Base-by-base conservation (phyloP, 495 filamentous ascomycete species). In the Penicillium alfredii region DNA sequence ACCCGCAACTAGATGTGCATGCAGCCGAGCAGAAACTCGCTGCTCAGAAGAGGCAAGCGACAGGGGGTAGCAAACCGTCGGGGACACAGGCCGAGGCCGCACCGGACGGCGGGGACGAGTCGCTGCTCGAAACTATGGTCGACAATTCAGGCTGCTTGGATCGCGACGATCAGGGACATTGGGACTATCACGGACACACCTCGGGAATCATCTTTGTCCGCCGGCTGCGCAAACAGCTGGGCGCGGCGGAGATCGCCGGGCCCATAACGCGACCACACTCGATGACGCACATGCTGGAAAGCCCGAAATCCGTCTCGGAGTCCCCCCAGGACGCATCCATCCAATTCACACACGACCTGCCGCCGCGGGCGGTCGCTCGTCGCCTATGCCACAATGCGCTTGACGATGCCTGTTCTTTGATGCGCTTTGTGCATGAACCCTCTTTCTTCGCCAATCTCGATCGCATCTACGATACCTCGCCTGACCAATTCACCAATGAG, bases 161-260 rank as follows among this genome's bases (percentile, higher is more conserved):
- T 51, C 70, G 95, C 11, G 89, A 94, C 56, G 92, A 98, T 45
- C 75, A 80, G 45, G 90, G 90, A 12, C 74, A 94, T 46, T 94
- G 86, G 80, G 92, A 96, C 54, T 98, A 94, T 49, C 85, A 92
- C 53, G 92, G 92, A 25, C 86, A 86, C 40, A 95, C 90, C 0
- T 98, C 92, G 4, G 88, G 92, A 0, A 71, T 90, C 30, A 82
- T 86, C 40, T 97, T 94, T 60, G 72, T 95, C 33, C 71, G 76
- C 44, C 77, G 84, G 23, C 78, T 98, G 73, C 80, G 86, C 40
- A 84, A 88, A 48, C 85, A 95, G 54, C 81, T 94, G 40, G 78
- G 87, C n/a, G 50, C 53, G 4, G 24, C 49, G 4, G 71, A 84
- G 30, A 45, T 82, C 11, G 62, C 77, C 21, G 77, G 77, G 0